Percentiles rank a stretch among this genome's conserved stretches.
These are phyloP conservation scores for Lachancea quebecensis DNA, from an alignment of 805 yeast genomes.

Conservation along the genomic window DNA sequence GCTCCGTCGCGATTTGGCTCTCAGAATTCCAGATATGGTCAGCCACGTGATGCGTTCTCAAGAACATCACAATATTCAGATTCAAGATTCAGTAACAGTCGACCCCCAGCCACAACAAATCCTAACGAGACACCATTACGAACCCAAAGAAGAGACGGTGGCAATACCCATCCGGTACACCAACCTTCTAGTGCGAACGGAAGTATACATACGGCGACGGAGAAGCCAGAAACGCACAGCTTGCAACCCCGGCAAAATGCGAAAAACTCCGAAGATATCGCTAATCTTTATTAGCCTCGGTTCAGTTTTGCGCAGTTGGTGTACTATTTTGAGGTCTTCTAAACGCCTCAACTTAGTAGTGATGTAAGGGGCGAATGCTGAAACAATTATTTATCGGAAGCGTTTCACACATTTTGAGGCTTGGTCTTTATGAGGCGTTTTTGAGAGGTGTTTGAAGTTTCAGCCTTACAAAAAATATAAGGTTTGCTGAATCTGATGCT, in stretches of 20 bases:
- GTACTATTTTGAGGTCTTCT: neutral
- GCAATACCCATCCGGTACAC: neutral
- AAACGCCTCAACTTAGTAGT: no score
- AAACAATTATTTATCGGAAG: neutral
- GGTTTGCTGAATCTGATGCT: no score
- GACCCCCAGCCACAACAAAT: neutral
- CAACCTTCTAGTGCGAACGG: neutral
- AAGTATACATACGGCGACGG: neutral
- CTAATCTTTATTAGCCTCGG: constrained; percentile 7
- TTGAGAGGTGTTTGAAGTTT: constrained; percentile 1
- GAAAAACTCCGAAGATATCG: constrained; percentile 9
- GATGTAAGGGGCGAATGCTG: neutral
- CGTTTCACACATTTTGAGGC: constrained; percentile 2
- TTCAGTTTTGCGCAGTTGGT: neutral
- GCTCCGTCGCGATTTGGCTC: neutral
- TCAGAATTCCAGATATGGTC: constrained; percentile 1
- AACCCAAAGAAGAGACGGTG: neutral
- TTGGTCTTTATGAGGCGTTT: no score
- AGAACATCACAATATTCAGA: neutral
- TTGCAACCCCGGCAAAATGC: neutral
- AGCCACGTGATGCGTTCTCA: neutral
- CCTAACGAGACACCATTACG: constrained; percentile 2
- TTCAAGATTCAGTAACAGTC: neutral
- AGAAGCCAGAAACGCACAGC: neutral
- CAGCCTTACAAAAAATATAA: neutral